A percentile compares a stretch with the other conserved stretches of the same genome.
These are phyloP conservation scores for Aspergillus udagawae DNA, from an alignment of 2,329 filamentous ascomycete species.

Conservation along the genomic window DNA sequence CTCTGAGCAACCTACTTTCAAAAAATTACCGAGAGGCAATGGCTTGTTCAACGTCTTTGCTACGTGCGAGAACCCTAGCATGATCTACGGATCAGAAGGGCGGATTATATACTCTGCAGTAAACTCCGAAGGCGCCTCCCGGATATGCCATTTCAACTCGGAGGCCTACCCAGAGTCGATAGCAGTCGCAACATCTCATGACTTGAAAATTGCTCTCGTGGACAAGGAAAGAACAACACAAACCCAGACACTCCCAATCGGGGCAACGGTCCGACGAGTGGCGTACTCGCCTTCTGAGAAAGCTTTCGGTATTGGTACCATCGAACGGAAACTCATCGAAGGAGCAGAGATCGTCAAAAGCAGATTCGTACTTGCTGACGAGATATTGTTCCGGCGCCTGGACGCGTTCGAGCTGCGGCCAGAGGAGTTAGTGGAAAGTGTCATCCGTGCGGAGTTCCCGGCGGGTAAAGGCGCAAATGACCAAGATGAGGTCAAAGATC, in stretches of 20 bases:
- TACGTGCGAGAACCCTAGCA: constrained; percentile 86
- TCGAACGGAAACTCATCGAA: constrained; percentile 66
- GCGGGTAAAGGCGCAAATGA: constrained; percentile 55
- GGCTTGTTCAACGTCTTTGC: constrained; percentile 78
- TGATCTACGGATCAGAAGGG: constrained; percentile 87
- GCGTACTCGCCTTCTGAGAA: constrained; percentile 77
- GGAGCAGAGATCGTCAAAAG: constrained; percentile 74
- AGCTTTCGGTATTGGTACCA: constrained; percentile 82
- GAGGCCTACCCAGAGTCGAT: constrained; percentile 77
- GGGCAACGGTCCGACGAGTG: constrained; percentile 79
- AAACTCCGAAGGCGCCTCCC: constrained; percentile 78
- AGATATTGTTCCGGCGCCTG: constrained; percentile 77
- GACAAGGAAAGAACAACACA: constrained; percentile 86
- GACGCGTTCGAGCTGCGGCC: constrained; percentile 63
- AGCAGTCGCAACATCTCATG: constrained; percentile 70
- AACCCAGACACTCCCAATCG: constrained; percentile 72
- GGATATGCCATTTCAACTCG: constrained; percentile 77
- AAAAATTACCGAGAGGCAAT: constrained; percentile 66
- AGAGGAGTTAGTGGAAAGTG: constrained; percentile 77
- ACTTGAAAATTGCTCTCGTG: constrained; percentile 74
- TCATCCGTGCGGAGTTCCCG: constrained; percentile 71
- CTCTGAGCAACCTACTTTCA: constrained; percentile 77
- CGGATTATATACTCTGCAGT: constrained; percentile 90
- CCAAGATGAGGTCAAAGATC: constrained; percentile 53
- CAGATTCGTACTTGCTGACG: constrained; percentile 85